phyloP scores from a whole-genome alignment of 2,329 filamentous ascomycete species.

The Calonectria ilicicola region DNA sequence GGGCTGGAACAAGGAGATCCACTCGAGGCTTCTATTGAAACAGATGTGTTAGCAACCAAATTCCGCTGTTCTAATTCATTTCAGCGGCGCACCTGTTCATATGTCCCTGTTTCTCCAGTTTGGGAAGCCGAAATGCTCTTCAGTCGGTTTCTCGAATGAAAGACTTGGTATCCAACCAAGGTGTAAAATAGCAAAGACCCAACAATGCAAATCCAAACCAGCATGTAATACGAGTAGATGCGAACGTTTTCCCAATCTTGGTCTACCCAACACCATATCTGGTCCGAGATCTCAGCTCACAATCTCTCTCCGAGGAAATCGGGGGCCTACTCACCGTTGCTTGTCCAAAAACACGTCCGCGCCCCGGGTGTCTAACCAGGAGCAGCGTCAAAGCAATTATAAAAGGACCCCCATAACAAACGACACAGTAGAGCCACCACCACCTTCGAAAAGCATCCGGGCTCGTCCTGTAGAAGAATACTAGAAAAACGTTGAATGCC shows the following conservation, averaged over 20 bases:
- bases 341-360: conserved; percentile 64
- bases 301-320: neutral
- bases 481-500: conserved; percentile 84
- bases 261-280: conserved; percentile 75
- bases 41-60: neutral
- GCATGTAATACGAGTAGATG: conserved; percentile 72
- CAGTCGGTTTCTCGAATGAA: conserved; percentile 67
- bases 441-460: conserved; percentile 78
- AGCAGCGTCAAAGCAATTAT: conserved; percentile 75
- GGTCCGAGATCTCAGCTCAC: neutral
- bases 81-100: conserved; percentile 49
- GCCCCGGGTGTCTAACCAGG: conserved; percentile 58
- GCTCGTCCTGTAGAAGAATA: conserved; percentile 70
- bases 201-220: conserved; percentile 70
- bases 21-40: conserved; percentile 31
- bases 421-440: conserved; percentile 76
- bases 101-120: conserved; percentile 40
- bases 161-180: conserved; percentile 70
- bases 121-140: conserved; percentile 61
- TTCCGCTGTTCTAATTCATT: too few species aligned
- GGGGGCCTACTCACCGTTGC: conserved; percentile 60
- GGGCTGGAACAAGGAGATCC: conserved; percentile 43
- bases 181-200: conserved; percentile 67
- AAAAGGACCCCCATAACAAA: conserved; percentile 80
- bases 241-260: conserved; percentile 66